Conservation (phyloP, 1,139 yeast genomes). For the Suzukiozyma palmioleophila region DNA sequence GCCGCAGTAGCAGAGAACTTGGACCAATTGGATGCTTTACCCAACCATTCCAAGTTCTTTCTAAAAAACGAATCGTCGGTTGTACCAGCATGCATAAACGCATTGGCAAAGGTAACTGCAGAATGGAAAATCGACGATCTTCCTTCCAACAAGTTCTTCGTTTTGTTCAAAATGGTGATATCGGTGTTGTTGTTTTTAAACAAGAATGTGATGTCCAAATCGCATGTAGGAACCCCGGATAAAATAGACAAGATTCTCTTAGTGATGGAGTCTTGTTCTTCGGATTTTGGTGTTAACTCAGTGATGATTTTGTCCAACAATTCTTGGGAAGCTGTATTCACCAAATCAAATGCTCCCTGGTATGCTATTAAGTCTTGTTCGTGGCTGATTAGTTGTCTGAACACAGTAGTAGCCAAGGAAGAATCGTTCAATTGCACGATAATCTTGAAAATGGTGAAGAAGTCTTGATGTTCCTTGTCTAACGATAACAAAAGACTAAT, state of each 20-base stretch:
- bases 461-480: conserved; percentile 63
- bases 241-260: conserved; percentile 62
- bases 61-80: conserved; percentile 92
- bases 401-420: conserved; percentile 61
- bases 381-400: conserved; percentile 52
- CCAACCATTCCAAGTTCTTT: conserved; percentile 90
- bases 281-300: conserved; percentile 39
- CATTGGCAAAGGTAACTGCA: conserved; percentile 92
- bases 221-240: conserved; percentile 93
- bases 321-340: conserved; percentile 90
- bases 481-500: conserved; percentile 57
- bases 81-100: conserved; percentile 95
- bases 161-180: conserved; percentile 70
- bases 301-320: conserved; percentile 59
- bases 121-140: conserved; percentile 92
- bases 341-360: conserved; percentile 95
- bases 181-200: conserved; percentile 87
- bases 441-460: conserved; percentile 73
- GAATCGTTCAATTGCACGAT: conserved; percentile 84
- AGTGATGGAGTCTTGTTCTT: conserved; percentile 22
- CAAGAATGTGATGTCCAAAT: conserved; percentile 83
- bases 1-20: conserved; percentile 98
- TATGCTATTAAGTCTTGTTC: conserved; percentile 57
- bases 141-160: conserved; percentile 82
- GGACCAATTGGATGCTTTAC: conserved; percentile 97